Evolutionary conservation across 2,329 filamentous ascomycete species (phyloP).

Genomic region (Botrytis cinerea): DNA sequence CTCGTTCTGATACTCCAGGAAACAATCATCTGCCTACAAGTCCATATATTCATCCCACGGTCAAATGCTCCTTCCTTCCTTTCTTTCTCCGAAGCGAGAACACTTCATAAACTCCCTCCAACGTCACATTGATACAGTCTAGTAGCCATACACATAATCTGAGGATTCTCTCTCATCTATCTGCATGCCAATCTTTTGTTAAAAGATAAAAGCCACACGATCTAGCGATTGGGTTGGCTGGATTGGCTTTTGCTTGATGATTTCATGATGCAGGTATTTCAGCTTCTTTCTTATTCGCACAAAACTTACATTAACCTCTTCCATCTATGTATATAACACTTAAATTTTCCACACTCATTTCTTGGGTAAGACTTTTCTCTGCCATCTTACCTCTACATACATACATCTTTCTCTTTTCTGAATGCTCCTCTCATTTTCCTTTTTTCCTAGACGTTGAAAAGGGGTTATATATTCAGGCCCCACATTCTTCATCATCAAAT

Average conservation of each 20-base stretch:
- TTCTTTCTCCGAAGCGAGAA: background rate
- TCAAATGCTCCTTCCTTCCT: background rate
- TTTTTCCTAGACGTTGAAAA: rapidly evolving
- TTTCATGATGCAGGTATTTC: background rate
- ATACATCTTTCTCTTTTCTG: background rate
- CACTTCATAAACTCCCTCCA: background rate
- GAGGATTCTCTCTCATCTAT: background rate
- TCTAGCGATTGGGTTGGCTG: constrained; percentile 41
- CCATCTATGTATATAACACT: background rate
- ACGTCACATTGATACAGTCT: background rate
- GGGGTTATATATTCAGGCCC: rapidly evolving
- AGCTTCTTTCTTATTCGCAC: background rate
- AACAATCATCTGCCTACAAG: background rate
- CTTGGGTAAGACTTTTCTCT: background rate
- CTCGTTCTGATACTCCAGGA: background rate
- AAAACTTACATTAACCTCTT: background rate
- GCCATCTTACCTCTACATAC: background rate
- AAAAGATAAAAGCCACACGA: constrained; percentile 38
- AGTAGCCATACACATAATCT: background rate
- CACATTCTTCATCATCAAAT: rapidly evolving
- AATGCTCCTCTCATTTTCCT: background rate
- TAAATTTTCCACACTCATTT: background rate
- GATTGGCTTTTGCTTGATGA: constrained; percentile 21
- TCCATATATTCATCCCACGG: background rate
- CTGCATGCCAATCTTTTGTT: background rate